phyloP scores from a whole-genome alignment of 179 eudicot genomes.

The Spinacia oleracea region DNA sequence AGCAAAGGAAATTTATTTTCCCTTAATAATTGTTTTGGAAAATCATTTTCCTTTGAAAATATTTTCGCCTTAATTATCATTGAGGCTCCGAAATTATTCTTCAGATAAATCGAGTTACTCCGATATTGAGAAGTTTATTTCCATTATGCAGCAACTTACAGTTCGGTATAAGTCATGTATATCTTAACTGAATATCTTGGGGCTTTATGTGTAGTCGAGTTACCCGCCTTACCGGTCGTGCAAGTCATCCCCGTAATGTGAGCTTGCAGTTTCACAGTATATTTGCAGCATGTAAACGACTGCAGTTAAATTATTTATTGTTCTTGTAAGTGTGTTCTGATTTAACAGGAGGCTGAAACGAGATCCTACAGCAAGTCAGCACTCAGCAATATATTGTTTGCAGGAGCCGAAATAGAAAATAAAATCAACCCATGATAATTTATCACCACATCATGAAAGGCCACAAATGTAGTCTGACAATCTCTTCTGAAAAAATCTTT shows the following conservation, averaged over 20 bases:
- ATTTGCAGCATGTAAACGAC: conserved; percentile 75
- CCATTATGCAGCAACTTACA: neutral
- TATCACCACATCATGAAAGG: conserved; percentile 20
- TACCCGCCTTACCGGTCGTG: conserved; percentile 74
- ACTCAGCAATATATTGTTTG: conserved; percentile 67
- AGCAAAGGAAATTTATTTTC: too few relatives aligned
- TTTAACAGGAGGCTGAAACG: conserved; percentile 54
- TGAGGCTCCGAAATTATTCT: too few relatives aligned
- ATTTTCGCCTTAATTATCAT: too few relatives aligned
- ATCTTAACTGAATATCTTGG: conserved; percentile 65
- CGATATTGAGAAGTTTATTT: neutral
- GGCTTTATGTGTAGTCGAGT: conserved; percentile 91
- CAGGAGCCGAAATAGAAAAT: conserved; percentile 41
- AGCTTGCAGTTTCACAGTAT: conserved; percentile 83
- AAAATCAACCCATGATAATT: conserved; percentile 20
- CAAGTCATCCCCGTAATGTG: conserved; percentile 84
- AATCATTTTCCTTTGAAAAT: too few relatives aligned
- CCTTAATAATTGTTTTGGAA: too few relatives aligned
- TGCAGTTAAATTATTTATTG: neutral
- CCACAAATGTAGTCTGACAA: conserved; percentile 5
- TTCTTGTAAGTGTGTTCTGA: neutral
- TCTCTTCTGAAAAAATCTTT: neutral
- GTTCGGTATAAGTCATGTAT: neutral
- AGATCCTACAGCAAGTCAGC: conserved; percentile 54
- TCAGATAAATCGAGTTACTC: neutral